Base-by-base conservation (phyloP, 371 early-diverging fungal genomes). In the Mortierella sp. region DNA sequence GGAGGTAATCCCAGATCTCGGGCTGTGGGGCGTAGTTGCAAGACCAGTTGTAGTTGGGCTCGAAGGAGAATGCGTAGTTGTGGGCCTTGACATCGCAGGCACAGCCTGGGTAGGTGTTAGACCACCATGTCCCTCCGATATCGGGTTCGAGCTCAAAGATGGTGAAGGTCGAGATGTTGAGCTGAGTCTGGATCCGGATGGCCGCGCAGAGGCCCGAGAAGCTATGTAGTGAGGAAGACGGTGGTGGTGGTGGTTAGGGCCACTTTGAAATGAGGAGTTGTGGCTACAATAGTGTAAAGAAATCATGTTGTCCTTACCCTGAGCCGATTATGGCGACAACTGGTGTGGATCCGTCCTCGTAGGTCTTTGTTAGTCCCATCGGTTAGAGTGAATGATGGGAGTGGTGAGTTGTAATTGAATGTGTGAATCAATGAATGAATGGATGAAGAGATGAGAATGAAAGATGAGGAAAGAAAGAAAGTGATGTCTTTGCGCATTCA, bases 71-170 rank as follows among this genome's bases (percentile, higher is more conserved):
- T 24, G 72, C 54, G 44, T 83, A 78, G 34, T 90, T 70, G 87
- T 92, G 92, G 8, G 90, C 88, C 16, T 89, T 86, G 42, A 93
- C 87, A 86, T 94, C 93, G 74, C 92, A 92, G 38, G 89, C 92
- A 57, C 89, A 89, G 0, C 93, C 94, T 14, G 93, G 93, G 74
- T 93, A 93, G 0, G 79, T 89, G 76, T 94, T 94, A n/a, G 80
- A 72, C 50, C 84, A 82, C 93, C 94, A 94, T 11, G 92, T 92
- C 13, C 93, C 94, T 6, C 93, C 93, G 7, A 93, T 84, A 38
- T 89, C 91, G 3, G 81, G 74, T 42, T 85, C 87, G 44, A 86
- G 80, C 74, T 94, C 94, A 83, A 89, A 92, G 38, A 94, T 68
- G 14, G 73, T 42, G 89, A 88, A 54, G 88, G 89, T 42, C 54